Conservation (phyloP, 2,329 filamentous ascomycete genomes). For the Metarhizium robertsii region DNA sequence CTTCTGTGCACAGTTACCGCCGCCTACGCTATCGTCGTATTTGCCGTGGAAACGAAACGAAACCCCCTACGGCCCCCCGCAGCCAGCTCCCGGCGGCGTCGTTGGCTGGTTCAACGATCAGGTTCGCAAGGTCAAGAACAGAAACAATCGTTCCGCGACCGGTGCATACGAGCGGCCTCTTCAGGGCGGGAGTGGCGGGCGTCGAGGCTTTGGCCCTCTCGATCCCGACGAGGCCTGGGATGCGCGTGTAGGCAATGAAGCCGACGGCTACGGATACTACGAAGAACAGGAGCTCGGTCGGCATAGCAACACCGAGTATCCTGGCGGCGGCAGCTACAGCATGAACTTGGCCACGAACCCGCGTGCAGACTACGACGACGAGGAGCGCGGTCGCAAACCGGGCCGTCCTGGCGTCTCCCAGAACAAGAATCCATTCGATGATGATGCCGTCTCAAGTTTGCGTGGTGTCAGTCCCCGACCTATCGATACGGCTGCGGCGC, state of each 20-base stretch:
- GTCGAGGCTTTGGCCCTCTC: conserved; percentile 54
- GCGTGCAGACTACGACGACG: conserved; percentile 18
- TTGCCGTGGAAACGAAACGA: conserved; percentile 57
- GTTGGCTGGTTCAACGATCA: conserved; percentile 65
- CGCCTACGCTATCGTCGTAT: conserved; percentile 57
- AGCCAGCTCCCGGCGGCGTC: conserved; percentile 52
- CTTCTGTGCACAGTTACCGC: conserved; percentile 45
- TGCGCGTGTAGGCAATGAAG: conserved; percentile 64
- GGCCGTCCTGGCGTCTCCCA: conserved; percentile 13
- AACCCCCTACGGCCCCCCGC: conserved; percentile 38
- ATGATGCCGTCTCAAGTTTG: conserved; percentile 54
- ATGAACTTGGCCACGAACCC: conserved; percentile 37
- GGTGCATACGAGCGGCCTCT: conserved; percentile 63
- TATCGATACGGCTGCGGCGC: conserved; percentile 39
- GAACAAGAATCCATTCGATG: conserved; percentile 59
- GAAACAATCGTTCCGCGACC: conserved; percentile 54
- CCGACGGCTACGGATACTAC: conserved; percentile 60
- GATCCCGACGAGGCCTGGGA: conserved; percentile 87
- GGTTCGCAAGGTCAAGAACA: conserved; percentile 52
- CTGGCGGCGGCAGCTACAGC: conserved; percentile 34
- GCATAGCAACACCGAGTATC: conserved; percentile 21
- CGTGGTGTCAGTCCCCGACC: conserved; percentile 69
- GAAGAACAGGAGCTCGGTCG: conserved; percentile 67
- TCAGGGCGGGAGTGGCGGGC: conserved; percentile 31
- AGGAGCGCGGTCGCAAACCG: conserved; percentile 25